Evolutionary conservation across 495 filamentous ascomycete species (phyloP).

Genomic region (Tuber brumale): DNA sequence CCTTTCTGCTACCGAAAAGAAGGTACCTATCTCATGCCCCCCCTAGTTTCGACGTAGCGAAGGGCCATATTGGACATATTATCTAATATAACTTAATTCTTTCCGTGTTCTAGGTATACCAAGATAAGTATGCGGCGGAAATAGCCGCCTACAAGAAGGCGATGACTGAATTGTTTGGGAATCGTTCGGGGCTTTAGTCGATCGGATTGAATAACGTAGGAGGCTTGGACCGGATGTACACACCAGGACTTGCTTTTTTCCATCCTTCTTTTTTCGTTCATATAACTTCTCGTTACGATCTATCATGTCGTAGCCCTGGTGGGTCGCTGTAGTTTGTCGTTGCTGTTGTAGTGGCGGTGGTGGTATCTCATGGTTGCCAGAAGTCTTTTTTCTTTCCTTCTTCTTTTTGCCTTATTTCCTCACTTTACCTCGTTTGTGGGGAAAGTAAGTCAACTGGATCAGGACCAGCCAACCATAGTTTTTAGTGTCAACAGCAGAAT

Average conservation of each 20-base stretch:
- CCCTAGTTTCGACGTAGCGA: not conserved
- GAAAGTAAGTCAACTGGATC: not conserved
- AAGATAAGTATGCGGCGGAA: conserved; percentile 4
- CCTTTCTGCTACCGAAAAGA: conserved; percentile 17
- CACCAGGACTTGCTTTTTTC: not conserved
- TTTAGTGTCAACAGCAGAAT: not conserved
- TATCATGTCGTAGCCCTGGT: not conserved
- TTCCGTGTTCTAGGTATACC: conserved; percentile 19
- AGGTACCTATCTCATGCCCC: conserved; percentile 11
- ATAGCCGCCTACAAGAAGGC: not conserved
- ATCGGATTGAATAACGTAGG: not conserved
- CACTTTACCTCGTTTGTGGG: not conserved
- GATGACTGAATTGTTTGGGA: not conserved
- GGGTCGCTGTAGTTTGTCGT: not conserved
- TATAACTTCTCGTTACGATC: not conserved
- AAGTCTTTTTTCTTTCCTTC: not conserved
- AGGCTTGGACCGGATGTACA: not conserved
- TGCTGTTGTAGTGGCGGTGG: not conserved
- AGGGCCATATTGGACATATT: not conserved
- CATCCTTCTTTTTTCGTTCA: not conserved
- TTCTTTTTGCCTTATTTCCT: not conserved
- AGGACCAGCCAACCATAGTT: not conserved
- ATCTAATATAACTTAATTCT: not conserved
- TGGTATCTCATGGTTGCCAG: not conserved
- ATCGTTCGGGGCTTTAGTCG: not conserved